Evolutionary conservation across 495 filamentous ascomycete genomes (phyloP), one percentile per base, ranked within the genome.

Genomic region (Aspergillus sclerotioniger): DNA sequence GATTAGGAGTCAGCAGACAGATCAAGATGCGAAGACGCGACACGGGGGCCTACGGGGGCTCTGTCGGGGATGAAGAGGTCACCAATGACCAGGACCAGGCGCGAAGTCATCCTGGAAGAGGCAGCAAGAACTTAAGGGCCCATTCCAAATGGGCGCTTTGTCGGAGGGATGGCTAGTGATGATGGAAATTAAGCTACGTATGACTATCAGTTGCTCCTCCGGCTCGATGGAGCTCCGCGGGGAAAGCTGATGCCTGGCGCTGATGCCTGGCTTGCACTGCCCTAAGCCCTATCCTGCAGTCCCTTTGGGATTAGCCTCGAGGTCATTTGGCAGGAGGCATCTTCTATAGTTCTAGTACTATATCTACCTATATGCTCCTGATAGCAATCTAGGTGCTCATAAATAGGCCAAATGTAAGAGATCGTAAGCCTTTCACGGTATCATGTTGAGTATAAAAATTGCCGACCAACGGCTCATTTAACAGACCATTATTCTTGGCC

Each of bases 1-100:
- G 55, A 59, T 10, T 35, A 67, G 62, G 62, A 70, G 71, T 67
- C 15, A 65, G 54, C 19, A 56, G 13, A 19, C 1, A 16, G 31
- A 25, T 50, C 25, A 17, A 50, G 13, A 33, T 10, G 12, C 16
- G 49, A 33, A 9, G 16, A 28, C 10, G 21, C 20, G 51, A n/a
- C 35, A 29, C 48, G 9, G 6, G 6, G 21, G 72, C 82, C 60
- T 76, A 90, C 88, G n/a, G 88, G 78, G 69, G 94, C 93, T 73
- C 93, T 81, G 77, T 98, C 93, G 62, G 93, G 93, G 73, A 98
- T 97, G 82, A 97, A 96, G 53, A 98, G 84, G 79, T 98, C 94
- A 71, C 93, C 93, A 61, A 97, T 91, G 65, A 91, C 90, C 69
- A 98, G 84, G 67, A 96, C 89, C 53, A 93, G 77, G 70, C 89